Base-by-base conservation (phyloP, 108 stramenopile genomes). In the Nitzschia palea region DNA sequence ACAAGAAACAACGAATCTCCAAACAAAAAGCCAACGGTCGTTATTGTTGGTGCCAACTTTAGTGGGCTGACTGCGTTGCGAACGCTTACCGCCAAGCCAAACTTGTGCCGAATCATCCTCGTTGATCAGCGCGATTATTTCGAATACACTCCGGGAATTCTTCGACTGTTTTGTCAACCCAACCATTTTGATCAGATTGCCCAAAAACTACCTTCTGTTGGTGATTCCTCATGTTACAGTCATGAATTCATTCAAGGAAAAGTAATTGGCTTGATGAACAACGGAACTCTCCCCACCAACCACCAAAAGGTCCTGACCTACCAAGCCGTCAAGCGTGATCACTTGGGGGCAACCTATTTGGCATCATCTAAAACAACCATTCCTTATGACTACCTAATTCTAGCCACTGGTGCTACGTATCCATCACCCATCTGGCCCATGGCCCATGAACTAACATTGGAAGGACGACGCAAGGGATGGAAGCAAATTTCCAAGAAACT, bases 141-240 rank as follows among this genome's bases (percentile, higher is more conserved):
- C 40, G 73, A 74, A 44, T 74, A 74, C 50, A 66, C 65, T 10
- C 71, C 73, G 1, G 73, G 73, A 10, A 60, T 74, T 29, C 54
- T 74, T 25, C 45, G 73, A 15, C 65, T 74, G 26, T 59, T 67
- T 53, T 74, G 73, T 51, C 44, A 74, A 22, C 73, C 73, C 2
- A 25, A 52, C 6, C 34, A 55, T 14, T 66, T 67, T 26, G 28
- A 14, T 20, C 17, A 51, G 22, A 2, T 74, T 18, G 73, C 73
- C 2, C 40, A 74, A 22, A 6, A 36, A 10, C 50, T 74, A 30
- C 70, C 70, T 2, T 23, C 31, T 17, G 18, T 8, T 30, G 47
- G 36, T 32, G n/a, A n/a, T n/a, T n/a, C n/a, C n/a, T n/a, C n/a
- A n/a, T n/a, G n/a, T n/a, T 31, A n/a, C 1, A 20, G 1, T 9